Evolutionary conservation across 805 yeast genomes (phyloP).

Genomic region (Candida sithepensis): DNA sequence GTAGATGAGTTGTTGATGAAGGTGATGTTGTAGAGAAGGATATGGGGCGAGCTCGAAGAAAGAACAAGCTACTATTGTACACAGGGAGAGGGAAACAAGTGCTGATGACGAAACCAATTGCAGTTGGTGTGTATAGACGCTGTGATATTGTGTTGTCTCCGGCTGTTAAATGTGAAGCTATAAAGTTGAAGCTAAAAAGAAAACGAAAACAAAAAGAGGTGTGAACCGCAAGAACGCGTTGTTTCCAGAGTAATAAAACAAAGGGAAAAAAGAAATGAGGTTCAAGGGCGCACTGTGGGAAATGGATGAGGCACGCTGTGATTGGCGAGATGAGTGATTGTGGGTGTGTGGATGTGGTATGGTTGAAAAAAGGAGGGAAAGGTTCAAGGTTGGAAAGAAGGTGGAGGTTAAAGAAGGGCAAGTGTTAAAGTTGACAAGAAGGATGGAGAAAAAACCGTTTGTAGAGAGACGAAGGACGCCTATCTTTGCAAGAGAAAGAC

Average conservation of each 20-base stretch:
- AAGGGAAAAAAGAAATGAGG: background rate
- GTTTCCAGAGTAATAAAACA: conserved; percentile 1
- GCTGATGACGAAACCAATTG: background rate
- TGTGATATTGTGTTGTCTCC: too few relatives aligned
- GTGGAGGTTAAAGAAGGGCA: background rate
- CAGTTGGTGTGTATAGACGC: too few relatives aligned
- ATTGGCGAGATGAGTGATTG: too few relatives aligned
- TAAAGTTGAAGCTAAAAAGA: background rate
- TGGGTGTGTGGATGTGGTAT: too few relatives aligned
- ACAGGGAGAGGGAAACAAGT: too few relatives aligned
- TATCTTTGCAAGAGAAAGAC: background rate
- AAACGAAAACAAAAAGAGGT: background rate
- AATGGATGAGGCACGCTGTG: background rate
- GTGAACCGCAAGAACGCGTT: conserved; percentile 2
- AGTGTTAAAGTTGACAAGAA: background rate
- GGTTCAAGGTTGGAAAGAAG: background rate
- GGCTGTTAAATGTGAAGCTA: too few relatives aligned
- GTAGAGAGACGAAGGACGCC: background rate
- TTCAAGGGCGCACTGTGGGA: background rate
- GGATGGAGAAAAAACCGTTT: background rate
- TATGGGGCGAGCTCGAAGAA: too few relatives aligned
- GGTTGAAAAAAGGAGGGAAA: background rate
- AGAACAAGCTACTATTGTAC: too few relatives aligned
- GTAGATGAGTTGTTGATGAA: too few relatives aligned
- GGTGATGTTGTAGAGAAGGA: too few relatives aligned